A percentile compares a stretch with the other conserved stretches of the same genome.
phyloP scores from a whole-genome alignment of 305 asterid species.

The Fraxinus floribunda region DNA sequence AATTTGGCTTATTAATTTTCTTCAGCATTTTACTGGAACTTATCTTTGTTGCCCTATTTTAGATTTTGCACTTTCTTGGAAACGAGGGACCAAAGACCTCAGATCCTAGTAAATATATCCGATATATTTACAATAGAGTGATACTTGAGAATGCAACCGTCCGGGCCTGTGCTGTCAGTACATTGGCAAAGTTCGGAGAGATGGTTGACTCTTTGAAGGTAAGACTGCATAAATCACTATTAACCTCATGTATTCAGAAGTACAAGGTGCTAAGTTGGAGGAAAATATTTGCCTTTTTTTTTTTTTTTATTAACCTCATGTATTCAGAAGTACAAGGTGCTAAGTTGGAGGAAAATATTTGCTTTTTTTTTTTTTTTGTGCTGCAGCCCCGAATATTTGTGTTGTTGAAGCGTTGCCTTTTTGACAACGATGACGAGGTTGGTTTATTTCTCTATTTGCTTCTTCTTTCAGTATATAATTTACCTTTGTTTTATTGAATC shows the following conservation, averaged over 20 bases:
- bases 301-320: background rate
- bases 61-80: constrained; percentile 97
- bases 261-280: constrained; percentile 18
- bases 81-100: constrained; percentile 95
- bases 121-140: constrained; percentile 86
- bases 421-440: constrained; percentile 93
- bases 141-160: constrained; percentile 95
- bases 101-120: constrained; percentile 83
- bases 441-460: constrained; percentile 25
- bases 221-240: constrained; percentile 26
- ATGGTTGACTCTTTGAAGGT: constrained; percentile 84
- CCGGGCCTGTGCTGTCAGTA: constrained; percentile 96
- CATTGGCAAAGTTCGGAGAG: constrained; percentile 92
- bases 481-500: background rate
- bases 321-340: background rate
- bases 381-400: constrained; percentile 87
- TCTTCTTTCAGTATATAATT: background rate
- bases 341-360: constrained; percentile 21
- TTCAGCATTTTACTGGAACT: constrained; percentile 5
- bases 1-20: constrained; percentile 4
- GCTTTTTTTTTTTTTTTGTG: background rate
- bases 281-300: background rate
- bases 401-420: constrained; percentile 87
- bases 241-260: background rate
- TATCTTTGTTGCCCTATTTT: constrained; percentile 18